Evolutionary conservation across 2,329 filamentous ascomycete species (phyloP), one percentile per base, ranked within the genome.

Genomic region (Neurospora crassa): DNA sequence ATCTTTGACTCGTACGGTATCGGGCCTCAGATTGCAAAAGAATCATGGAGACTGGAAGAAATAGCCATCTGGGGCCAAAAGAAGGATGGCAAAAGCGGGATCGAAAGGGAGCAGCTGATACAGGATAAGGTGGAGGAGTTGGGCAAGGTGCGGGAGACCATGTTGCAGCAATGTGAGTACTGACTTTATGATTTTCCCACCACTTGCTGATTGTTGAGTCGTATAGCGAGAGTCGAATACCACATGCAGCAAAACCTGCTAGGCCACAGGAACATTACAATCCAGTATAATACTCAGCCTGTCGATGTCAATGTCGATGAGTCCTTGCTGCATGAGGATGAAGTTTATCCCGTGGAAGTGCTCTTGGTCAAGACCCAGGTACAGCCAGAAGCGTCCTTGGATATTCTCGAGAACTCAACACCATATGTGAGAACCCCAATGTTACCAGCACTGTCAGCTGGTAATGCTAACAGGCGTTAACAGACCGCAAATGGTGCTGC

Each of bases 21-120:
- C 16, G 72, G 71, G 2, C 41, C 68, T 7, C 68, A 72, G 34
- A 59, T 74, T 18, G 41, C 53, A 1, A 70, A 70, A 14, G 72
- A 74, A 67, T 71, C 71, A 68, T 74, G 72, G 72, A 70, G 72
- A 20, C 45, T 74, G 11, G 72, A 74, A 40, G 72, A 74, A 41
- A 74, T 74, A 41, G 72, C 72, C 12, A 40, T 72, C 18, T 74
- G 72, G 72, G 72, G 72, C 5, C 53, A 63, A 18, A 16, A 43
- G 16, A 53, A 69, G n/a, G 68, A 71, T 29, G 68, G 72, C 41
- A 7, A 34, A 10, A 63, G 53, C 14, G 72, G 72, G n/a, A 72
- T 74, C n/a, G 71, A 69, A n/a, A 69, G 72, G 29, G 70, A 74
- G 67, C 70, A 72, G 40, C 67, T 74, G 18, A 41, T 74, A 14